A percentile compares a stretch with the other conserved stretches of the same genome.
Evolutionary conservation across 805 yeast species (phyloP).

Genomic region (Nadsonia fulvescens): DNA sequence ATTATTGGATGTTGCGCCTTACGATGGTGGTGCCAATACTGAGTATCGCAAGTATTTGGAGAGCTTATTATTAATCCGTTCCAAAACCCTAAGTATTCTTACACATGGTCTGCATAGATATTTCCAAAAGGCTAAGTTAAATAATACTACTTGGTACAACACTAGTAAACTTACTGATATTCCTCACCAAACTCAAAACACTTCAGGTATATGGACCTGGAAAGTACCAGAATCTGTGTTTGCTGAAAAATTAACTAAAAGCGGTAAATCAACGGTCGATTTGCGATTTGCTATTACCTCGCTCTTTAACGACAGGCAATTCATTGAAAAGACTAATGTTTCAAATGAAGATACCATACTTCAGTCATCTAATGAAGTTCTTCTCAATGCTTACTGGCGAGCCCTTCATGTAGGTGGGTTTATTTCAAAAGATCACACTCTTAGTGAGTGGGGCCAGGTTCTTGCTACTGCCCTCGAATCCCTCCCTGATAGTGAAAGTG

Average conservation of each 20-base stretch:
- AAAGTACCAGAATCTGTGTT: constrained; percentile 3
- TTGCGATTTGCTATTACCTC: constrained; percentile 6
- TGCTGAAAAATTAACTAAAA: constrained; percentile 1
- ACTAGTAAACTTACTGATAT: constrained; percentile 18
- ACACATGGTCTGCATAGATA: constrained; percentile 66
- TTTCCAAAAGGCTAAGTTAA: constrained; percentile 56
- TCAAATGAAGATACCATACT: constrained; percentile 9
- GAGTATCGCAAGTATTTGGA: constrained; percentile 35
- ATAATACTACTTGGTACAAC: constrained; percentile 39
- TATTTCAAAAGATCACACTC: constrained; percentile 21
- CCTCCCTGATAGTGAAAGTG: no score
- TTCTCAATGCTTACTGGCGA: constrained; percentile 39
- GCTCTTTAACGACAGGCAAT: constrained; percentile 19
- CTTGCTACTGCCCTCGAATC: constrained; percentile 19
- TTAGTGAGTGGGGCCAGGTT: constrained; percentile 34
- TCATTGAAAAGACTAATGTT: constrained; percentile 14
- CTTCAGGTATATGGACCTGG: constrained; percentile 7
- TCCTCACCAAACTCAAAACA: constrained; percentile 9
- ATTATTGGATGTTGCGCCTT: constrained; percentile 43
- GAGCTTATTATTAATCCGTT: constrained; percentile 28
- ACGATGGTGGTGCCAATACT: constrained; percentile 41
- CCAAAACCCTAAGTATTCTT: constrained; percentile 45
- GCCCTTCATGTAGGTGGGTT: constrained; percentile 33
- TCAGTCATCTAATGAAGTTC: constrained; percentile 30
- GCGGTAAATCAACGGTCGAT: constrained; percentile 1